Evolutionary conservation across 345 rosid species (phyloP).

Genomic region (Aquilaria malaccensis): DNA sequence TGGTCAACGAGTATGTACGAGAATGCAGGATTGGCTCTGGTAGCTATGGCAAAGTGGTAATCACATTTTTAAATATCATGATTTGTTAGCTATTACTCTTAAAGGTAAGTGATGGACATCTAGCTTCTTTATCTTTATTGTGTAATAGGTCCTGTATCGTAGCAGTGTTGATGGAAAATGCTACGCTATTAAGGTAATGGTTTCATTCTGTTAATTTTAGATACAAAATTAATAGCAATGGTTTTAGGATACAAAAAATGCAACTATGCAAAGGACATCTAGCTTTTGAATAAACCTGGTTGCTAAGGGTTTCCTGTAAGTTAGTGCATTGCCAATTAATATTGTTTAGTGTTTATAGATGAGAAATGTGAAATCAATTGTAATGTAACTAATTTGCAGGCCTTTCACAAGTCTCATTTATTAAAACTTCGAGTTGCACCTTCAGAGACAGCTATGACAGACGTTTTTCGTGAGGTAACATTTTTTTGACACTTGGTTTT

Average conservation of each 20-base stretch:
- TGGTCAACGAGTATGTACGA: conserved; percentile 82
- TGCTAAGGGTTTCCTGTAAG: too few relatives aligned
- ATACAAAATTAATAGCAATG: too few relatives aligned
- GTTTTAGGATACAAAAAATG: too few relatives aligned
- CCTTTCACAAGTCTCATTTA: conserved; percentile 92
- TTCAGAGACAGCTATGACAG: conserved; percentile 98
- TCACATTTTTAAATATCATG: conserved; percentile 15
- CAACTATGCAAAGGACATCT: too few relatives aligned
- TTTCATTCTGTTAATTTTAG: not conserved
- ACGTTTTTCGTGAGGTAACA: conserved; percentile 89
- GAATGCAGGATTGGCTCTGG: conserved; percentile 86
- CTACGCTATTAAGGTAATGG: conserved; percentile 92
- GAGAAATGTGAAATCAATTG: not conserved
- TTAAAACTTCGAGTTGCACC: conserved; percentile 86
- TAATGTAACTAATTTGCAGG: conserved; percentile 35
- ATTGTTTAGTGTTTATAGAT: too few relatives aligned
- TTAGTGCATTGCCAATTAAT: too few relatives aligned
- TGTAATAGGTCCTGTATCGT: conserved; percentile 67
- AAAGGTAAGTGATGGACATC: conserved; percentile 6
- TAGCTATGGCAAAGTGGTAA: conserved; percentile 99
- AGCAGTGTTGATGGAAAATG: conserved; percentile 68
- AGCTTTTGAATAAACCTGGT: too few relatives aligned
- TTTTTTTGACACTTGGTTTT: conserved; percentile 5
- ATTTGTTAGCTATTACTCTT: conserved; percentile 4
- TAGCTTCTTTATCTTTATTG: conserved; percentile 17